Evolutionary conservation across 2,329 filamentous ascomycete species (phyloP).

Genomic region (Diplodia corticola): DNA sequence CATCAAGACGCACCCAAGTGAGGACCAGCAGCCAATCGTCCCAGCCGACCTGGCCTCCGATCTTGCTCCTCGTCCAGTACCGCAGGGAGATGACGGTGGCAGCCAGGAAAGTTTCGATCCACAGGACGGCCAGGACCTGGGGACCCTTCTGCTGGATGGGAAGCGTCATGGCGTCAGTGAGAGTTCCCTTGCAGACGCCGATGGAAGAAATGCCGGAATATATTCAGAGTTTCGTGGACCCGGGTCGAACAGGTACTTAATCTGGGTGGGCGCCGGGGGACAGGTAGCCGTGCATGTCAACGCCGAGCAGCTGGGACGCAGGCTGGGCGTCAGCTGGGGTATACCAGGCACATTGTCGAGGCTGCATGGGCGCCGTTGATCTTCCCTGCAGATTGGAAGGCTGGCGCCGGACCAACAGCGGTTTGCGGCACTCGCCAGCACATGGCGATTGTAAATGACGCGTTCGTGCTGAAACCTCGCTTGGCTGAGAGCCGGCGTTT

Average conservation of each 20-base stretch:
- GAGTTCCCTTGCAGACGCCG: not conserved
- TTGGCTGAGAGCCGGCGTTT: not conserved
- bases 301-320: not conserved
- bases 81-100: not conserved
- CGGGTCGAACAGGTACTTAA: not conserved
- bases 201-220: not conserved
- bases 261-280: not conserved
- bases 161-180: slow-evolving; percentile 2
- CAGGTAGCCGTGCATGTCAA: not conserved
- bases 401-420: not conserved
- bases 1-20: not conserved
- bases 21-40: slow-evolving; percentile 7
- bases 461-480: not conserved
- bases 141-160: slow-evolving; percentile 6
- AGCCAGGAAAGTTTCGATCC: not conserved
- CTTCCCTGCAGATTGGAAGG: not conserved
- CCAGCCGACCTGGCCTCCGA: slow-evolving; percentile 9
- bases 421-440: not conserved
- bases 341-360: not conserved
- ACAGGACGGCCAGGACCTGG: not conserved
- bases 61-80: slow-evolving; percentile 1
- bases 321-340: not conserved
- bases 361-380: not conserved
- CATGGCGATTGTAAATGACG: not conserved
- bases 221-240: not conserved